These are phyloP conservation scores for Tagetes erecta DNA, from an alignment of 129 eudicot species.

Conservation along the genomic window DNA sequence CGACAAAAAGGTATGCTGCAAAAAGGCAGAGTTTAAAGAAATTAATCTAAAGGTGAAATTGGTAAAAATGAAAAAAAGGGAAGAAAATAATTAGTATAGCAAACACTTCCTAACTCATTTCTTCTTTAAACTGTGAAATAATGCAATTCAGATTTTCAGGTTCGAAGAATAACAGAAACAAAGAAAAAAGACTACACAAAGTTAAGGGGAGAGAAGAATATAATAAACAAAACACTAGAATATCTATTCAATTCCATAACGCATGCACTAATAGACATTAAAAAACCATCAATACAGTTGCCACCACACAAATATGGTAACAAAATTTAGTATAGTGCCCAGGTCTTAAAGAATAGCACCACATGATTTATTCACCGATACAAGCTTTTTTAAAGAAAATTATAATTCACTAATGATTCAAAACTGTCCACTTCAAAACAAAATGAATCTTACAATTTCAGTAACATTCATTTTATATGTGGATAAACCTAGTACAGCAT, in stretches of 20 bases:
- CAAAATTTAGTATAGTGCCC: constrained; percentile 2
- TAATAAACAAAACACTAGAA: not conserved
- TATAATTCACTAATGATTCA: constrained; percentile 11
- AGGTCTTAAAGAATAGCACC: constrained; percentile 1
- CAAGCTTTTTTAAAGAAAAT: not conserved
- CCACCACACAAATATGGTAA: constrained; percentile 19
- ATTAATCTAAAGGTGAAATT: not conserved
- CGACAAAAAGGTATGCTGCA: constrained; percentile 18
- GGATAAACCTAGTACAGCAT: not conserved
- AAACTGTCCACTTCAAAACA: not conserved
- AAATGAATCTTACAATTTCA: constrained; percentile 14
- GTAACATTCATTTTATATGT: not conserved
- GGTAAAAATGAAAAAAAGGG: not conserved
- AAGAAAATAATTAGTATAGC: not conserved
- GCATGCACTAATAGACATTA: not conserved
- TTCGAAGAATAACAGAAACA: not conserved
- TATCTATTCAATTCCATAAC: constrained; percentile 4
- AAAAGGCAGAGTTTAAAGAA: constrained; percentile 15
- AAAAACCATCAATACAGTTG: constrained; percentile 12
- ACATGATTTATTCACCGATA: constrained; percentile 10
- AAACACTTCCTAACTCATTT: constrained; percentile 10
- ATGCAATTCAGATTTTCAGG: constrained; percentile 1
- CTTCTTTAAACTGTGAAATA: constrained; percentile 15
- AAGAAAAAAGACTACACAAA: constrained; percentile 6
- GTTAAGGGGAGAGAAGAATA: not conserved